Evolutionary conservation across 768 basidiomycete species (phyloP), one percentile per base, ranked within the genome.

Genomic region (Kwoniella botswanensis): DNA sequence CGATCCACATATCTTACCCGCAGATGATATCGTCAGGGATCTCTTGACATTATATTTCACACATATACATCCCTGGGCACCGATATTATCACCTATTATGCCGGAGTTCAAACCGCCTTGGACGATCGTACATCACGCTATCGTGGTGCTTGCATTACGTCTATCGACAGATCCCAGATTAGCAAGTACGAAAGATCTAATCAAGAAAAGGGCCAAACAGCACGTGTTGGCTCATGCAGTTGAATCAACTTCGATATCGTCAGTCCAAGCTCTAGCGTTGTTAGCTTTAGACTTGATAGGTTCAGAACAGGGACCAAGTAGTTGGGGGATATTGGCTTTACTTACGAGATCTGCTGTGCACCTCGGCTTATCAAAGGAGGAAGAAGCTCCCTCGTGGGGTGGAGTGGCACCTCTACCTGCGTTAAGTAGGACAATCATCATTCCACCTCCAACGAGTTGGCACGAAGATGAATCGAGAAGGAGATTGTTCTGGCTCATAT

Each of bases 281-380:
- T 72, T 84, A 2, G 80, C 83, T 2, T 70, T 84, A 15, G 84
- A 83, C 55, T 74, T 79, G 55, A 83, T 83, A n/a, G 83, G 83
- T 1, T 78, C 76, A 15, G 84, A 82, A 17, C 78, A 81, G 57
- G 83, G 82, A 4, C 82, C 83, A 29, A 76, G 76, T 21, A 71
- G 74, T 0, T 84, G 84, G 84, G 82, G 83, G 26, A 78, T 82
- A 21, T 67, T 84, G 17, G 81, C 81, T 22, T 71, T 83, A 1
- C 70, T 84, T 26, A 84, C 83, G 0, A 73, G 84, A 12, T 81
- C 79, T 1, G 79, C 82, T 5, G 77, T 80, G 12, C 83, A 83
- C 66, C 72, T 82, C 3, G 80, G 82, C 9, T 67, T 84, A 26
- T 74, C 75, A 22, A 73, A 61, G 13, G 79, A 82, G 66, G 77